Percentiles rank a stretch among this genome's conserved stretches.
Conservation (phyloP, 306 rosid genomes). For the Acacia melanoxylon region DNA sequence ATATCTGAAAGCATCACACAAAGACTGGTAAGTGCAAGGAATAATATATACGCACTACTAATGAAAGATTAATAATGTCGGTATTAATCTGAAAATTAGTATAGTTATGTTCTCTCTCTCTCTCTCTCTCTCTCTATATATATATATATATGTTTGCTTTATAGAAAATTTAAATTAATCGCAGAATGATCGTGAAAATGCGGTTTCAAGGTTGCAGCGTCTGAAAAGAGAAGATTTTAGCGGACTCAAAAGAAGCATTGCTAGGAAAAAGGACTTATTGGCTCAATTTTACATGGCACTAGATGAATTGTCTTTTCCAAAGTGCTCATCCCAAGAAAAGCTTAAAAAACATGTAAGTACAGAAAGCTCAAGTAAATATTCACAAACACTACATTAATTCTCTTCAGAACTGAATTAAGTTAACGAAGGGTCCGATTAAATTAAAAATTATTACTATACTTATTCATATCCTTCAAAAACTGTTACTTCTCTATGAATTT, state of each 20-base stretch:
- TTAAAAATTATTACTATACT: too few relatives aligned
- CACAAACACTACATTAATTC: background rate
- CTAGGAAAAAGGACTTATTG: background rate
- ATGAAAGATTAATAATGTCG: background rate
- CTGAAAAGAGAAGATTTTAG: background rate
- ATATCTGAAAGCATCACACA: constrained; percentile 21
- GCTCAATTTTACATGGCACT: background rate
- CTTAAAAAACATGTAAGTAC: constrained; percentile 11
- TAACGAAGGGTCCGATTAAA: too few relatives aligned
- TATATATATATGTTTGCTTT: background rate
- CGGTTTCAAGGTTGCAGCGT: background rate
- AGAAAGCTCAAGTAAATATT: too few relatives aligned
- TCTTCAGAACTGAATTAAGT: background rate
- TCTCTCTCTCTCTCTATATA: too few relatives aligned
- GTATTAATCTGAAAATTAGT: background rate
- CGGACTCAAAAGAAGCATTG: background rate
- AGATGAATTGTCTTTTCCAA: background rate
- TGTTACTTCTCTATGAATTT: background rate
- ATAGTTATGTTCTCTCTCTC: too few relatives aligned
- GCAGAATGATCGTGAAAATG: background rate
- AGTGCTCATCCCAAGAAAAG: background rate
- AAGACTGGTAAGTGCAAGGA: constrained; percentile 5
- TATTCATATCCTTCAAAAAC: too few relatives aligned
- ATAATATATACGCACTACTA: too few relatives aligned
- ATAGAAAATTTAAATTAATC: background rate